A percentile compares a stretch with the other conserved stretches of the same genome.
These are phyloP conservation scores for Aspergillus proliferans DNA, from an alignment of 2,329 filamentous ascomycete genomes.

Conservation along the genomic window DNA sequence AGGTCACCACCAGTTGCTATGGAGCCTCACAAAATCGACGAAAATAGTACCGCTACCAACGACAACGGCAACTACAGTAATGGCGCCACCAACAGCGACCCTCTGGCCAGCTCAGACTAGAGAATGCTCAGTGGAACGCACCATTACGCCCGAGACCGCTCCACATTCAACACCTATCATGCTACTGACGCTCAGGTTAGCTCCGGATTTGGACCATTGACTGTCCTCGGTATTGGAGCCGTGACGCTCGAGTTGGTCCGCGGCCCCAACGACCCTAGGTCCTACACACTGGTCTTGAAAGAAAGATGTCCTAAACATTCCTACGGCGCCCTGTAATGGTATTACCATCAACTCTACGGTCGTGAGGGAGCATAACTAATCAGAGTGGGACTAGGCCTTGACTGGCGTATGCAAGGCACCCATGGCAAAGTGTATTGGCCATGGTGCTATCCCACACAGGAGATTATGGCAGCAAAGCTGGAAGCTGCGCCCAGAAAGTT, in stretches of 20 bases:
- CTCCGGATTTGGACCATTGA: neutral
- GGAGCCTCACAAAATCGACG: too few species aligned
- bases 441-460: too few species aligned
- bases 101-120: constrained; percentile 11
- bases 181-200: constrained; percentile 11
- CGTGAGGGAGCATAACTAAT: constrained; percentile 1
- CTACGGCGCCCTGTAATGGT: constrained; percentile 14
- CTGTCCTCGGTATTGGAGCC: constrained; percentile 14
- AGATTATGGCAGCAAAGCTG: too few species aligned
- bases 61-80: too few species aligned
- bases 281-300: constrained; percentile 9
- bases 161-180: constrained; percentile 13
- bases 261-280: constrained; percentile 5
- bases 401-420: too few species aligned
- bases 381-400: too few species aligned
- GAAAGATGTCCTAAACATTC: constrained; percentile 16
- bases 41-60: too few species aligned
- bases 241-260: constrained; percentile 14
- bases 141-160: constrained; percentile 17
- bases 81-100: too few species aligned
- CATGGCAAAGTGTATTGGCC: too few species aligned
- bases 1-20: too few species aligned
- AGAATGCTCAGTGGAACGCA: constrained; percentile 10
- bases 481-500: too few species aligned
- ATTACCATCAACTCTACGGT: constrained; percentile 6